These are phyloP conservation scores for Pestalotiopsis sp. DNA, from an alignment of 2,329 filamentous ascomycete genomes.

Conservation along the genomic window DNA sequence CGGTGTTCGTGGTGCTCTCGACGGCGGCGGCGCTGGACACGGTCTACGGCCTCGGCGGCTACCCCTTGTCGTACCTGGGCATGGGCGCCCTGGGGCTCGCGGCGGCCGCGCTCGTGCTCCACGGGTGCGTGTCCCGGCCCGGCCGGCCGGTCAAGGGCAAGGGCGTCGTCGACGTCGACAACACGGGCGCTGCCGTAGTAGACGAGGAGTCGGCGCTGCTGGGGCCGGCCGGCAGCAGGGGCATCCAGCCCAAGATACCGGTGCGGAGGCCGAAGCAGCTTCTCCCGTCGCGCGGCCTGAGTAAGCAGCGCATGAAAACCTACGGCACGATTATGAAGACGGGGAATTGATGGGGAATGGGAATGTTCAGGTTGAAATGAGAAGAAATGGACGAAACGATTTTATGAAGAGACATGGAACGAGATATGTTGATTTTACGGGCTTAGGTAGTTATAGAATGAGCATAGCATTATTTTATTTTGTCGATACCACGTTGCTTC, in stretches of 20 bases:
- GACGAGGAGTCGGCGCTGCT: conserved; percentile 20
- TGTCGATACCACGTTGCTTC: neutral
- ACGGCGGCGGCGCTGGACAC: conserved; percentile 24
- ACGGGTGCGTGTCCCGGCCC: conserved; percentile 25
- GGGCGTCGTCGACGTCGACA: conserved; percentile 24
- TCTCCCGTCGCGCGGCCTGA: conserved; percentile 3
- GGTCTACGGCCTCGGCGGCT: conserved; percentile 26
- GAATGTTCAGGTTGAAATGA: neutral
- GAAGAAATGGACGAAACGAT: neutral
- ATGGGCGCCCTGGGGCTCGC: conserved; percentile 24
- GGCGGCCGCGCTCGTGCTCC: conserved; percentile 23
- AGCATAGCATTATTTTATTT: neutral
- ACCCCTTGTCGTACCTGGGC: conserved; percentile 29
- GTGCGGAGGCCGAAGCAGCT: conserved; percentile 8
- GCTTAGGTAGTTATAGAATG: neutral
- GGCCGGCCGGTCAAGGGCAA: conserved; percentile 28
- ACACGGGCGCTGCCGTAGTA: conserved; percentile 23
- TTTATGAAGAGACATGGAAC: neutral
- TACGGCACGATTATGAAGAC: conserved; percentile 12
- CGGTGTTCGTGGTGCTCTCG: conserved; percentile 18
- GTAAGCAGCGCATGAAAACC: conserved; percentile 5
- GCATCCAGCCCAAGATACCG: conserved; percentile 1
- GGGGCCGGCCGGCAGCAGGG: neutral
- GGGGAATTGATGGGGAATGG: neutral
- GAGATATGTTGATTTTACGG: neutral